These are phyloP conservation scores for Lecanicillium sp. DNA, from an alignment of 2,329 filamentous ascomycete genomes.

Conservation along the genomic window DNA sequence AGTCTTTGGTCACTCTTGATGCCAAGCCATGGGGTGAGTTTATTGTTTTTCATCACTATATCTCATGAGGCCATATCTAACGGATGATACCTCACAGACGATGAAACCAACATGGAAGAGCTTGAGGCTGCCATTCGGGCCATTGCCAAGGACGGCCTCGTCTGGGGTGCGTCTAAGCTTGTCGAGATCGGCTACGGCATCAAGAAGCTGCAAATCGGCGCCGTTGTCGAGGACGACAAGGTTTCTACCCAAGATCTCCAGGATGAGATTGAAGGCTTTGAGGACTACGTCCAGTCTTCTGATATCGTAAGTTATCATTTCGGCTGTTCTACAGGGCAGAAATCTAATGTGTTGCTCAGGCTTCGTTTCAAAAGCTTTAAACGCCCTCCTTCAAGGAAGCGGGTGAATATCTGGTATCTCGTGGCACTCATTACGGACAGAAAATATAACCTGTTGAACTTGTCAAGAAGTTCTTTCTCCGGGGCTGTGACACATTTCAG, in stretches of 20 bases:
- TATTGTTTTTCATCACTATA: background rate
- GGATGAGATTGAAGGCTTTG: slow-evolving; percentile 72
- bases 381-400: too few species aligned
- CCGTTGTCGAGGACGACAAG: slow-evolving; percentile 97
- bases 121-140: slow-evolving; percentile 74
- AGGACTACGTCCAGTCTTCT: too few species aligned
- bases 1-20: slow-evolving; percentile 91
- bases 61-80: background rate
- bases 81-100: slow-evolving; percentile 50
- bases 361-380: too few species aligned
- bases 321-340: too few species aligned
- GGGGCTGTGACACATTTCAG: too few species aligned
- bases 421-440: too few species aligned
- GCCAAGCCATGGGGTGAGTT: slow-evolving; percentile 97
- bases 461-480: too few species aligned
- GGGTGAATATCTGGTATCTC: too few species aligned
- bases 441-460: too few species aligned
- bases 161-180: slow-evolving; percentile 90
- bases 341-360: too few species aligned
- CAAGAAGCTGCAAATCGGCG: slow-evolving; percentile 98
- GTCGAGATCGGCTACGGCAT: slow-evolving; percentile 93
- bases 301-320: too few species aligned
- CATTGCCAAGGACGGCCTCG: slow-evolving; percentile 87
- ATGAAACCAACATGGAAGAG: slow-evolving; percentile 84
- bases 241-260: slow-evolving; percentile 80